Evolutionary conservation across 163 green algal species (phyloP).

Genomic region (Coccomyxa subellipsoidea): DNA sequence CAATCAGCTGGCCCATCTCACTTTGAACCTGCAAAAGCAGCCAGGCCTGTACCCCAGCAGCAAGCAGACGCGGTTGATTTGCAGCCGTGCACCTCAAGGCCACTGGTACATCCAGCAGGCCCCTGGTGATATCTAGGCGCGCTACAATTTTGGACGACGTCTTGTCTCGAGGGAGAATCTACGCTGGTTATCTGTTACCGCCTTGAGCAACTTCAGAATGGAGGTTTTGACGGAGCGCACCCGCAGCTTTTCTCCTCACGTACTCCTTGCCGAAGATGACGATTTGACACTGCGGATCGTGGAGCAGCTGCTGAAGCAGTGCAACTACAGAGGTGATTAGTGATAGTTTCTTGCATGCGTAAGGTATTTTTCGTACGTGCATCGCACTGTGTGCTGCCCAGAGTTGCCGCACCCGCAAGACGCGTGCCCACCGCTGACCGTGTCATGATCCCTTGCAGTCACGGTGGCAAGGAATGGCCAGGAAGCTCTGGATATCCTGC

Average conservation of each 20-base stretch:
- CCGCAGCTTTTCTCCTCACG: conserved; percentile 3
- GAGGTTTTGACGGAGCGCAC: background rate
- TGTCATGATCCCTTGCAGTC: conserved; percentile 17
- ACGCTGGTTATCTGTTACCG: too few species aligned
- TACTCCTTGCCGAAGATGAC: conserved; percentile 33
- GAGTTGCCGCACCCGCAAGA: background rate
- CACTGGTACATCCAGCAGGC: too few species aligned
- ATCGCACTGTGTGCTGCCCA: background rate
- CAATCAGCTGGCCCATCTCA: too few species aligned
- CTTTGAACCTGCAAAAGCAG: too few species aligned
- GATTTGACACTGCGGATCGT: conserved; percentile 13
- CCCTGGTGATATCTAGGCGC: too few species aligned
- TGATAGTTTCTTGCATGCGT: background rate
- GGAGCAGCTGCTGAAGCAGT: conserved; percentile 15
- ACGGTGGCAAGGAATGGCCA: conserved; percentile 23
- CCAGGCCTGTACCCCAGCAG: too few species aligned
- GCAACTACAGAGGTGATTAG: conserved; percentile 22
- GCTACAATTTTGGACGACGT: too few species aligned
- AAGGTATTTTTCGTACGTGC: background rate
- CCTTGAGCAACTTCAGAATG: background rate
- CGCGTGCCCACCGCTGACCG: background rate
- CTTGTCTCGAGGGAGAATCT: too few species aligned
- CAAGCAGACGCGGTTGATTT: too few species aligned
- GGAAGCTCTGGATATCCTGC: conserved; percentile 23
- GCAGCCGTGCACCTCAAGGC: too few species aligned